These are phyloP conservation scores for Boletus bicolor DNA, from an alignment of 768 basidiomycete genomes.

Conservation along the genomic window DNA sequence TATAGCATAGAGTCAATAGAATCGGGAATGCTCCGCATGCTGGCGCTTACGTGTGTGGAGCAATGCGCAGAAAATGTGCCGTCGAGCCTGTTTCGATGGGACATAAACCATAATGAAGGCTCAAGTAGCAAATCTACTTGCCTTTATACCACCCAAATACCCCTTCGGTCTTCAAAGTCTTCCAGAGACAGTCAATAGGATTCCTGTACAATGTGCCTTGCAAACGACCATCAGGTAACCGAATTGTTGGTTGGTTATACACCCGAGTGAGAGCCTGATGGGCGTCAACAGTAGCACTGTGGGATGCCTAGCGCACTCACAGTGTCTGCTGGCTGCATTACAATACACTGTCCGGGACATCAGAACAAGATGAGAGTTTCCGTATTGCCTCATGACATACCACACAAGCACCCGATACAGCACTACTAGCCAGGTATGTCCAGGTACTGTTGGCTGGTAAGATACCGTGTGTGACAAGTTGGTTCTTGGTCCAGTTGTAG, in stretches of 20 bases:
- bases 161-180: constrained; percentile 89
- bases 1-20: constrained; percentile 1
- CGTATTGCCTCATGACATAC: constrained; percentile 44
- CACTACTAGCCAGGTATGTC: constrained; percentile 86
- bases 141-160: constrained; percentile 96
- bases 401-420: constrained; percentile 88
- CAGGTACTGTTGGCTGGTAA: constrained; percentile 73
- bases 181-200: constrained; percentile 95
- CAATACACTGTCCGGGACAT: constrained; percentile 54
- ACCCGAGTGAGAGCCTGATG: constrained; percentile 81
- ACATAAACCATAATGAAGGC: background rate
- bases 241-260: constrained; percentile 90
- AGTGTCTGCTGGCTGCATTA: constrained; percentile 95
- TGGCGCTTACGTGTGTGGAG: constrained; percentile 77
- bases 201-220: constrained; percentile 83
- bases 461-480: constrained; percentile 65
- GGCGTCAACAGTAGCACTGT: background rate
- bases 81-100: constrained; percentile 61
- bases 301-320: constrained; percentile 40
- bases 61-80: constrained; percentile 90
- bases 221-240: constrained; percentile 64
- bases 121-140: constrained; percentile 17
- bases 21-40: background rate
- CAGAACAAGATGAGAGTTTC: constrained; percentile 6
- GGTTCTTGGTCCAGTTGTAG: constrained; percentile 90